phyloP scores from a whole-genome alignment of 345 rosid genomes.

The Limnanthes douglasii region DNA sequence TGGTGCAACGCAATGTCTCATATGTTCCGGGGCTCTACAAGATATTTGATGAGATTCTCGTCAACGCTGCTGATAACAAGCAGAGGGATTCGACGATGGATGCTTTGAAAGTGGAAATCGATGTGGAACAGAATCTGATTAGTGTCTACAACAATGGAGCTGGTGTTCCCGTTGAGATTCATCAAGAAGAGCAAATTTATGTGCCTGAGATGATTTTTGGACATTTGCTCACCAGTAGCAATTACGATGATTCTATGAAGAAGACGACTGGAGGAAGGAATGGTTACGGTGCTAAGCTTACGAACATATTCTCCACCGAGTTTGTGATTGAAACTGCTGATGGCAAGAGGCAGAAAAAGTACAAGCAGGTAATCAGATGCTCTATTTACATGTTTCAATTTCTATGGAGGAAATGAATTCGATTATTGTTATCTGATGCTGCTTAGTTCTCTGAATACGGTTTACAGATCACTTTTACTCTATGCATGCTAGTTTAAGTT shows the following conservation, averaged over 20 bases:
- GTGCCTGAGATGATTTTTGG: slow-evolving; percentile 96
- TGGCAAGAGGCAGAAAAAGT: slow-evolving; percentile 60
- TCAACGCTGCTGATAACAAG: slow-evolving; percentile 92
- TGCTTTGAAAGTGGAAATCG: slow-evolving; percentile 50
- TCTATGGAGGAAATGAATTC: too few species aligned
- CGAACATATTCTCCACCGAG: slow-evolving; percentile 82
- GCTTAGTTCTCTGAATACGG: too few species aligned
- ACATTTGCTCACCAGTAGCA: slow-evolving; percentile 81
- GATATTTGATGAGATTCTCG: slow-evolving; percentile 93
- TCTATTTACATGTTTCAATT: not conserved
- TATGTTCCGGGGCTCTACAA: slow-evolving; percentile 94
- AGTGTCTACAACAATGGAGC: slow-evolving; percentile 88
- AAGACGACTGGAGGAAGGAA: slow-evolving; percentile 98
- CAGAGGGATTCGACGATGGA: slow-evolving; percentile 88
- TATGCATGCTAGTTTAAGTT: too few species aligned
- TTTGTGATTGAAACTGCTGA: slow-evolving; percentile 88
- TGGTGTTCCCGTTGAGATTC: slow-evolving; percentile 90
- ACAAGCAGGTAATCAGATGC: slow-evolving; percentile 97
- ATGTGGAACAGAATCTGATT: slow-evolving; percentile 51
- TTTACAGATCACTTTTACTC: too few species aligned
- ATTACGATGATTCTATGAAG: slow-evolving; percentile 66
- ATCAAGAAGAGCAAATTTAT: slow-evolving; percentile 78
- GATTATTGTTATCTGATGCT: too few species aligned
- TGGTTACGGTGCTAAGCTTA: slow-evolving; percentile 91
- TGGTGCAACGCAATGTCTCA: slow-evolving; percentile 54